phyloP scores from a whole-genome alignment of 495 filamentous ascomycete species.

The Penicillium paxilli region DNA sequence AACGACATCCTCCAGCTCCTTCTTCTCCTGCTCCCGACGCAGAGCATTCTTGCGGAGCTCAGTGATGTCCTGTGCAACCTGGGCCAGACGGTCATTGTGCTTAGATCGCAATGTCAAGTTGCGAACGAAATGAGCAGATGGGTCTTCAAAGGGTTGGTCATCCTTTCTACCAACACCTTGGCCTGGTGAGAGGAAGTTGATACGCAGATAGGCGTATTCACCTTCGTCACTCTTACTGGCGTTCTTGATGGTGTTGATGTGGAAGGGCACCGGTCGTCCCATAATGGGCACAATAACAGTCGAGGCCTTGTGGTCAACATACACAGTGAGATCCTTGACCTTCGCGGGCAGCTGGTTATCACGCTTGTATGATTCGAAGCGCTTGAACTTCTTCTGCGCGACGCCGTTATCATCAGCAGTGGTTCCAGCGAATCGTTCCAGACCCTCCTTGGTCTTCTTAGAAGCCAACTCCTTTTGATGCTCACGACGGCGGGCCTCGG shows the following conservation, averaged over 20 bases:
- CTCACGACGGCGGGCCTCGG: slow-evolving; percentile 81
- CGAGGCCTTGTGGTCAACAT: slow-evolving; percentile 85
- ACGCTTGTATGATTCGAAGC: slow-evolving; percentile 97
- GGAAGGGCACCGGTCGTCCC: slow-evolving; percentile 96
- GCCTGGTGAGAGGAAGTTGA: slow-evolving; percentile 96
- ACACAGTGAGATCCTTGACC: slow-evolving; percentile 80
- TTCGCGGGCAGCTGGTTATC: slow-evolving; percentile 88
- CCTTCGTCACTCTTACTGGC: slow-evolving; percentile 93
- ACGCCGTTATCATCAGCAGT: slow-evolving; percentile 86
- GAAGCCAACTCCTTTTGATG: slow-evolving; percentile 88
- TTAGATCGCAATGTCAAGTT: slow-evolving; percentile 92
- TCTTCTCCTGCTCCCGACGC: slow-evolving; percentile 95
- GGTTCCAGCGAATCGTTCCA: slow-evolving; percentile 76
- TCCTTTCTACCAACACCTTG: slow-evolving; percentile 98
- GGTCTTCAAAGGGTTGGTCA: slow-evolving; percentile 97
- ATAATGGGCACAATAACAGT: slow-evolving; percentile 95
- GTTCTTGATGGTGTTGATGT: slow-evolving; percentile 99
- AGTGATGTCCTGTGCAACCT: slow-evolving; percentile 85
- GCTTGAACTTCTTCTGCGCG: slow-evolving; percentile 93
- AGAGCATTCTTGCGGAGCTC: slow-evolving; percentile 89
- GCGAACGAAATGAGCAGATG: slow-evolving; percentile 90
- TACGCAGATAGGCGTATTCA: slow-evolving; percentile 87
- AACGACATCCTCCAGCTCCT: slow-evolving; percentile 99
- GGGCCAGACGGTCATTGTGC: slow-evolving; percentile 81
- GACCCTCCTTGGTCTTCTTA: slow-evolving; percentile 86